These are phyloP conservation scores for Fusarium nygamai DNA, from an alignment of 2,329 filamentous ascomycete genomes.

Conservation along the genomic window DNA sequence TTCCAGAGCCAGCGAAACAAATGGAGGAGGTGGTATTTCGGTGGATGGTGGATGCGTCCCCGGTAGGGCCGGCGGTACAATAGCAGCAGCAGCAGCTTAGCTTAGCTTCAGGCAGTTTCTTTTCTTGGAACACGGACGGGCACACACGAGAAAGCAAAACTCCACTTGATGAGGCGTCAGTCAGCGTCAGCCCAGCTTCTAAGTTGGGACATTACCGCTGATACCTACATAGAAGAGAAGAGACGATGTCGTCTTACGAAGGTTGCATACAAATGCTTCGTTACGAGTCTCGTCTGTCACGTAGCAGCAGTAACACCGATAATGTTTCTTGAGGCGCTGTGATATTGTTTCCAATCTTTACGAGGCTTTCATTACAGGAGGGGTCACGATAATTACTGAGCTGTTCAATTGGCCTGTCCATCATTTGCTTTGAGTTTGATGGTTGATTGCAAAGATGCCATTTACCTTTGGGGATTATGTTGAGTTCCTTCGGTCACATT, in stretches of 20 bases:
- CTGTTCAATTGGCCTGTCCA: neutral
- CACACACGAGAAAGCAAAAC: slow-evolving; percentile 10
- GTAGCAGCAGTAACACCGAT: neutral
- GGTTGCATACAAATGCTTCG: neutral
- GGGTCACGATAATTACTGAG: neutral
- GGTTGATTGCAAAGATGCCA: neutral
- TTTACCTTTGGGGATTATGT: neutral
- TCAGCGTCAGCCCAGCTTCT: slow-evolving; percentile 26
- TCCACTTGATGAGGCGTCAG: slow-evolving; percentile 14
- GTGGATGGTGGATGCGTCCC: slow-evolving; percentile 25
- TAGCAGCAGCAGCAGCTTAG: neutral
- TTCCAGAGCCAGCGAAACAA: slow-evolving; percentile 25
- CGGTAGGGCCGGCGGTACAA: slow-evolving; percentile 19
- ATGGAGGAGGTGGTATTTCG: slow-evolving; percentile 23
- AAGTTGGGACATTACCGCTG: slow-evolving; percentile 15
- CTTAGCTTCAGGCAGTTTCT: slow-evolving; percentile 14
- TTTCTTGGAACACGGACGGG: slow-evolving; percentile 31
- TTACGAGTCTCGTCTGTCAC: neutral
- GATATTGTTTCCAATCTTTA: neutral
- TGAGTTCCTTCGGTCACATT: slow-evolving; percentile 14
- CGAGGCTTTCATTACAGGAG: neutral
- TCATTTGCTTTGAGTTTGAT: slow-evolving; percentile 1
- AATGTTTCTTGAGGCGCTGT: neutral
- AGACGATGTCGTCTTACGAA: slow-evolving; percentile 25
- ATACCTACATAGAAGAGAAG: neutral